phyloP scores from a whole-genome alignment of 345 rosid species.

The Diplotaxis tenuifolia region DNA sequence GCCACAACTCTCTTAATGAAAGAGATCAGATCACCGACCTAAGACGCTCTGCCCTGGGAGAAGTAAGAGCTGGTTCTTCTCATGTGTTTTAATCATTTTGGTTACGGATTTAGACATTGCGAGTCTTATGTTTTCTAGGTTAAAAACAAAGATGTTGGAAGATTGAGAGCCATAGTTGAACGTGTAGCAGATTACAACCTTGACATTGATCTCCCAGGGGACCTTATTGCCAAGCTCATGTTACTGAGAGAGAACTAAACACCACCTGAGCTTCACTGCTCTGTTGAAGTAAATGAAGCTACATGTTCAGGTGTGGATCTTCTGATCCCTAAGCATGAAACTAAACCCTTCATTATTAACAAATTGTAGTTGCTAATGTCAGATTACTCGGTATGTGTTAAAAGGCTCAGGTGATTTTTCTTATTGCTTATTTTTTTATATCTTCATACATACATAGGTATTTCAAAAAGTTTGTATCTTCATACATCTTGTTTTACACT shows the following conservation, averaged over 20 bases:
- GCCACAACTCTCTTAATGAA: neutral
- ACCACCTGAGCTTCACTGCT: conserved; percentile 12
- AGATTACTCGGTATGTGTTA: neutral
- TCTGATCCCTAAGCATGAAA: neutral
- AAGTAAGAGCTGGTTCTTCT: neutral
- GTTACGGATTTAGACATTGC: neutral
- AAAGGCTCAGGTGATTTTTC: no score
- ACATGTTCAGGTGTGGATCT: neutral
- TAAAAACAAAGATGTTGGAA: neutral
- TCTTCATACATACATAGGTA: no score
- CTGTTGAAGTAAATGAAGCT: neutral
- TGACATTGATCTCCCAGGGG: conserved; percentile 11
- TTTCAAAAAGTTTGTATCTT: no score
- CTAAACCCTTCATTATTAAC: neutral
- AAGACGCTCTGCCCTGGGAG: neutral
- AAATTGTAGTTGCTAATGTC: neutral
- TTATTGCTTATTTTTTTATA: no score
- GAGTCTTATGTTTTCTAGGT: neutral
- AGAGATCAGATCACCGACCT: conserved; percentile 5
- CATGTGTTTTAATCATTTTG: neutral
- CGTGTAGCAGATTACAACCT: conserved; percentile 14
- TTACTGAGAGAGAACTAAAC: neutral
- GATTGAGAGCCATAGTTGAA: conserved; percentile 4
- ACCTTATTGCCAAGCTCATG: conserved; percentile 16
- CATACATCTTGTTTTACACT: no score